Evolutionary conservation across 2,329 filamentous ascomycete genomes (phyloP).

Genomic region (Colletotrichum siamense): DNA sequence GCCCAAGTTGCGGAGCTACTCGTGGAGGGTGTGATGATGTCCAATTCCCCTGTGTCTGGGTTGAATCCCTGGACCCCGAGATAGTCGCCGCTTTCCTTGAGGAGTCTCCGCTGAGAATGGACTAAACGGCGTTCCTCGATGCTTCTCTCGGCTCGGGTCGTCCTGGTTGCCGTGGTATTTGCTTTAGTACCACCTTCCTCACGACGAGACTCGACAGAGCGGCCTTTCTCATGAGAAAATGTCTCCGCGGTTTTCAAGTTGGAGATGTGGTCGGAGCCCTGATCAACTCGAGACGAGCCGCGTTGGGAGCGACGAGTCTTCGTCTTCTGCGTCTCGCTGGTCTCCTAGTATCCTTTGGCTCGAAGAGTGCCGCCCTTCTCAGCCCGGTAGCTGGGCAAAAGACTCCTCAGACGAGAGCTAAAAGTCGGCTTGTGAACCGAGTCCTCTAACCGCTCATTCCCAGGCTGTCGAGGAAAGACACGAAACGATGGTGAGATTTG

Average conservation of each 20-base stretch:
- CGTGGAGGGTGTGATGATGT: slow-evolving; percentile 55
- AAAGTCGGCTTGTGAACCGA: slow-evolving; percentile 32
- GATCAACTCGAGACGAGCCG: not conserved
- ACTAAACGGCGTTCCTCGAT: slow-evolving; percentile 23
- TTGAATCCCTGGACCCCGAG: slow-evolving; percentile 65
- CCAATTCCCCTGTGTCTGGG: slow-evolving; percentile 58
- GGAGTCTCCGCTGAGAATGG: slow-evolving; percentile 43
- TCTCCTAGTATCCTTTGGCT: slow-evolving; percentile 32
- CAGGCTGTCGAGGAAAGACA: not conserved
- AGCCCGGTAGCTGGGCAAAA: slow-evolving; percentile 53
- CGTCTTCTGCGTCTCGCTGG: slow-evolving; percentile 18
- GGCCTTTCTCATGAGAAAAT: slow-evolving; percentile 6
- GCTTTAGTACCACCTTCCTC: not conserved
- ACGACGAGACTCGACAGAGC: not conserved
- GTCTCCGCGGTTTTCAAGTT: slow-evolving; percentile 42
- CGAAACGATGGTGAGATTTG: not conserved
- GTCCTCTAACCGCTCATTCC: not conserved
- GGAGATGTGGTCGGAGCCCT: slow-evolving; percentile 34
- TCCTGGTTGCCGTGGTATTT: not conserved
- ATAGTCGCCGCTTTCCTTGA: slow-evolving; percentile 63
- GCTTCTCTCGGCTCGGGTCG: not conserved
- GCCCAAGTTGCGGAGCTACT: slow-evolving; percentile 43
- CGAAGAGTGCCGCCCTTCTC: slow-evolving; percentile 57
- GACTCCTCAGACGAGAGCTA: slow-evolving; percentile 45
- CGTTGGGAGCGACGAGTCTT: not conserved